A percentile compares a stretch with the other conserved stretches of the same genome.
These are phyloP conservation scores for Verticillium nubilum DNA, from an alignment of 2,329 filamentous ascomycete species.

Conservation along the genomic window DNA sequence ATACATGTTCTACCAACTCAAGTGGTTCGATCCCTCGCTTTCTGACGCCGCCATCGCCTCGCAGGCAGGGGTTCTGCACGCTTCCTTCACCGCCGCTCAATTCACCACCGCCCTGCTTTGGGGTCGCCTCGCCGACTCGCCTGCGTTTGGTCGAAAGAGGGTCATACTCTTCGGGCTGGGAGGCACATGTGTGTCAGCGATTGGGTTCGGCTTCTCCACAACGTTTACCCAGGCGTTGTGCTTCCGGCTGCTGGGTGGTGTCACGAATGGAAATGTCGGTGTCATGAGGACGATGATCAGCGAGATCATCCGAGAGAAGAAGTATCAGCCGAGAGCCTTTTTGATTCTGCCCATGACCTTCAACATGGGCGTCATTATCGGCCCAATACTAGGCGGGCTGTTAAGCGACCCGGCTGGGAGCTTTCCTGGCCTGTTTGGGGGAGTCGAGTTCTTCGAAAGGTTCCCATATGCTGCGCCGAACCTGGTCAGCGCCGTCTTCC, in stretches of 20 bases:
- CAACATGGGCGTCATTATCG: constrained; percentile 39
- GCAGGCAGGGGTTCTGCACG: constrained; percentile 73
- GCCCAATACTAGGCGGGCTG: constrained; percentile 55
- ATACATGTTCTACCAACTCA: constrained; percentile 87
- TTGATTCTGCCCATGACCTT: constrained; percentile 42
- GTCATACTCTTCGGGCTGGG: constrained; percentile 72
- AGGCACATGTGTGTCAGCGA: constrained; percentile 58
- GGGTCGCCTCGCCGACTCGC: constrained; percentile 64
- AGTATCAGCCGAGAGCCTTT: constrained; percentile 42
- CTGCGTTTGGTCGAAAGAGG: constrained; percentile 64
- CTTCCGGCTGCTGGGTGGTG: constrained; percentile 62
- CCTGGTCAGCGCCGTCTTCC: constrained; percentile 42
- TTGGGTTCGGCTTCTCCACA: constrained; percentile 68
- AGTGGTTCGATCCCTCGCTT: constrained; percentile 58
- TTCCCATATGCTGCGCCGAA: constrained; percentile 53
- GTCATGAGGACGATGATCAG: constrained; percentile 62
- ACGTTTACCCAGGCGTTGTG: constrained; percentile 59
- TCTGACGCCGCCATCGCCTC: constrained; percentile 62
- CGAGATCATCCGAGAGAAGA: constrained; percentile 42
- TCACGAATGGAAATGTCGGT: constrained; percentile 42
- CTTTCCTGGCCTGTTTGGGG: constrained; percentile 49
- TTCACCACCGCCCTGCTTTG: constrained; percentile 79
- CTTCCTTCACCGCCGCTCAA: constrained; percentile 75
- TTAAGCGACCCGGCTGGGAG: constrained; percentile 61
- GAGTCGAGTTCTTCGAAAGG: constrained; percentile 35